Evolutionary conservation across 345 rosid genomes (phyloP).

Genomic region (Euphorbia peplus): DNA sequence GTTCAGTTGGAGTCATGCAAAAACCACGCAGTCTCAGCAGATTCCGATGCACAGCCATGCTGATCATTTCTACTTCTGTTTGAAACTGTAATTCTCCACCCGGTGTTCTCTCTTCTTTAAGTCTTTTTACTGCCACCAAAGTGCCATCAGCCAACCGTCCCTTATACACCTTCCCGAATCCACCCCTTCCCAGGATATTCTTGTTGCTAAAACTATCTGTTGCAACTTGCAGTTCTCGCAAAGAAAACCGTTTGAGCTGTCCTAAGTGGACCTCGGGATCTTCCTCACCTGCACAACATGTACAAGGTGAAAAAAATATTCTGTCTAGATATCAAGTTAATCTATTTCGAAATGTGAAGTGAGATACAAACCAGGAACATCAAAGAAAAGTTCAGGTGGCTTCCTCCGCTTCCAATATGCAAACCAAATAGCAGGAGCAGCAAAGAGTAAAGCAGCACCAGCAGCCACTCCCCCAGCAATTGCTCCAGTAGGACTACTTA

Average conservation of each 20-base stretch:
- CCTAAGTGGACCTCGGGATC: slow-evolving; percentile 34
- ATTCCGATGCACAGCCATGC: slow-evolving; percentile 40
- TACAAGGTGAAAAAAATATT: neutral
- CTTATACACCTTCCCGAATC: slow-evolving; percentile 36
- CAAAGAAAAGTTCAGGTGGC: slow-evolving; percentile 28
- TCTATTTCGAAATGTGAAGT: neutral
- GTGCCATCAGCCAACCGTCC: slow-evolving; percentile 37
- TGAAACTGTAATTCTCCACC: slow-evolving; percentile 39
- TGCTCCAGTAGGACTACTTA: slow-evolving; percentile 26
- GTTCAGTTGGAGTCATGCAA: slow-evolving; percentile 37
- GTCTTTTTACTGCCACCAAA: slow-evolving; percentile 37
- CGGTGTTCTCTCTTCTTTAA: slow-evolving; percentile 37
- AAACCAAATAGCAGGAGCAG: slow-evolving; percentile 30
- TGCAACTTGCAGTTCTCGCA: slow-evolving; percentile 34
- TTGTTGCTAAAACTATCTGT: slow-evolving; percentile 36
- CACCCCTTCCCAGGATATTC: slow-evolving; percentile 36
- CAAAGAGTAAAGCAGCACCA: slow-evolving; percentile 36
- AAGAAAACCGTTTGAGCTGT: slow-evolving; percentile 34
- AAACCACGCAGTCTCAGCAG: slow-evolving; percentile 35
- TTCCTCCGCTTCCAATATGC: slow-evolving; percentile 31
- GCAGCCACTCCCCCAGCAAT: slow-evolving; percentile 41
- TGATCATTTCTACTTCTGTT: slow-evolving; percentile 36
- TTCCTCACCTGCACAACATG: slow-evolving; percentile 24
- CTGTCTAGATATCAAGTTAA: neutral
- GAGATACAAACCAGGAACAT: slow-evolving; percentile 36